Conservation (phyloP, 1,139 yeast species). For the Debaryomycetaceae sp. region DNA sequence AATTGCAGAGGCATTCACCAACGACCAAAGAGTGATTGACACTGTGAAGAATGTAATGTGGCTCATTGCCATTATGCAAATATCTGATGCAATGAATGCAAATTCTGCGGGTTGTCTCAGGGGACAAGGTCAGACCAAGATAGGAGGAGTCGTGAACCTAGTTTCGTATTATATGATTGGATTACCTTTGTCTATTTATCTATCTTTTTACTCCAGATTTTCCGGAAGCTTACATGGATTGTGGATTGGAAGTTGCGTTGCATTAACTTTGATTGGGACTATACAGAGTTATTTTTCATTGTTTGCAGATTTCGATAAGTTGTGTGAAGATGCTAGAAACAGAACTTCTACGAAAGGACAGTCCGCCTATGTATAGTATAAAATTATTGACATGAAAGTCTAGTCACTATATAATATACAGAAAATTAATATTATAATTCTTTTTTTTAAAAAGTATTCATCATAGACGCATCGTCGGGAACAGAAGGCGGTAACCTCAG, state of each 20-base stretch:
- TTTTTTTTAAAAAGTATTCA: conserved; percentile 31
- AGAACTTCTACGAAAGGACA: conserved; percentile 22
- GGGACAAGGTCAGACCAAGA: conserved; percentile 59
- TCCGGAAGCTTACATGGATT: conserved; percentile 47
- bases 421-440: not conserved
- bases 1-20: conserved; percentile 39
- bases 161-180: conserved; percentile 53
- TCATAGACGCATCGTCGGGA: conserved; percentile 34
- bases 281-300: conserved; percentile 48
- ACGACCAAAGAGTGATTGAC: conserved; percentile 40
- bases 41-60: conserved; percentile 46
- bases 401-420: not conserved
- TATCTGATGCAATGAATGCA: conserved; percentile 57
- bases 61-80: conserved; percentile 53
- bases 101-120: conserved; percentile 59
- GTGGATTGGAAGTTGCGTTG: conserved; percentile 53
- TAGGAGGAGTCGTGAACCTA: conserved; percentile 56
- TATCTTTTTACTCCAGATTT: conserved; percentile 47
- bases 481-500: conserved; percentile 33
- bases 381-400: not conserved
- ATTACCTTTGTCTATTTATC: conserved; percentile 45
- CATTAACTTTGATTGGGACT: conserved; percentile 49
- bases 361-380: not conserved
- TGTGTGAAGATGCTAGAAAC: conserved; percentile 41
- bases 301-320: conserved; percentile 35